Evolutionary conservation across 768 basidiomycete species (phyloP).

Genomic region (Pleurotus eryngii): DNA sequence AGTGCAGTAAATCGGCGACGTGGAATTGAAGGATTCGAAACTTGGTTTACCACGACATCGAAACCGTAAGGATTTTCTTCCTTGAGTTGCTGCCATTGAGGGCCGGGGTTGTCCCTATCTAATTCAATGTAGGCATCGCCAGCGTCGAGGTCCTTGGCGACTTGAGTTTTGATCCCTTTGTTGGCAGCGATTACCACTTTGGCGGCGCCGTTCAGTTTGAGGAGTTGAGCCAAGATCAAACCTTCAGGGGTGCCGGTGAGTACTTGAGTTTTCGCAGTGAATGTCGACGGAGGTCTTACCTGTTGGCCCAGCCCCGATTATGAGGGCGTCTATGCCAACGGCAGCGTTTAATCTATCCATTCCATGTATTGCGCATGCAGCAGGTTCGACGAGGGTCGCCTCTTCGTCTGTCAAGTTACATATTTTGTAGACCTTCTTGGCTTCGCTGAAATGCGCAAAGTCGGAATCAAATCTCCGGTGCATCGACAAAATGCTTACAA

Average conservation of each 20-base stretch:
- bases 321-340: slow-evolving; percentile 68
- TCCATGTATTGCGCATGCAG: slow-evolving; percentile 78
- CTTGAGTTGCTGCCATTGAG: slow-evolving; percentile 69
- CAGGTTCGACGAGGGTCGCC: slow-evolving; percentile 73
- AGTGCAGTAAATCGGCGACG: not conserved
- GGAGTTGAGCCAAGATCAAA: slow-evolving; percentile 70
- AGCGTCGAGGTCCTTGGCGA: slow-evolving; percentile 65
- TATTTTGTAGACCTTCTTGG: slow-evolving; percentile 70
- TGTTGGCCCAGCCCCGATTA: slow-evolving; percentile 75
- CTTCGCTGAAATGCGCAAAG: slow-evolving; percentile 36
- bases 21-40: not conserved
- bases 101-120: slow-evolving; percentile 56
- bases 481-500: not conserved
- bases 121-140: slow-evolving; percentile 77
- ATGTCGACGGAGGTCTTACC: slow-evolving; percentile 30
- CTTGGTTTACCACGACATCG: slow-evolving; percentile 2
- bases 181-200: slow-evolving; percentile 71
- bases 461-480: not conserved
- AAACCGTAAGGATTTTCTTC: slow-evolving; percentile 69
- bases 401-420: slow-evolving; percentile 75
- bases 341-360: slow-evolving; percentile 69
- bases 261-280: not conserved
- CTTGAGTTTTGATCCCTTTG: slow-evolving; percentile 74
- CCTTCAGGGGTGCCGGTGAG: slow-evolving; percentile 21
- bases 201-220: slow-evolving; percentile 72